A percentile compares a stretch with the other conserved stretches of the same genome.
Conservation (phyloP, 2,329 filamentous ascomycete genomes). For the Annulohypoxylon truncatum region DNA sequence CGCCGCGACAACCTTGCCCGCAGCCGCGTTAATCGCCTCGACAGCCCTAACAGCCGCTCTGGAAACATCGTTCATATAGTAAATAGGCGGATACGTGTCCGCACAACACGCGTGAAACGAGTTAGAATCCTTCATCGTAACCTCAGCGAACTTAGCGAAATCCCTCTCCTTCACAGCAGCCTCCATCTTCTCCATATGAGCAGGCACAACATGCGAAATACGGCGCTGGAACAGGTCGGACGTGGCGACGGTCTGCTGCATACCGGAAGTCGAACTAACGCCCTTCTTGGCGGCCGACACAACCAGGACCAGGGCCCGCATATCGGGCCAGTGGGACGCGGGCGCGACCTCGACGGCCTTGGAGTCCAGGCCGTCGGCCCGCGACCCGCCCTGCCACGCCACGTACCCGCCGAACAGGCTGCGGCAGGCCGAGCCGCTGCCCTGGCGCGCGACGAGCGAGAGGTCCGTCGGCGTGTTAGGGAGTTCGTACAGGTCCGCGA, state of each 20-base stretch:
- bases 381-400: constrained; percentile 86
- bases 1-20: constrained; percentile 83
- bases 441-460: constrained; percentile 89
- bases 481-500: constrained; percentile 91
- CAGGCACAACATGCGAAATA: constrained; percentile 80
- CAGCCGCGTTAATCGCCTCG: constrained; percentile 85
- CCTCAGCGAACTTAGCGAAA: constrained; percentile 86
- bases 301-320: constrained; percentile 92
- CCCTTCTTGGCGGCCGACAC: constrained; percentile 96
- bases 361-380: constrained; percentile 85
- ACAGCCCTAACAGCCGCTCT: constrained; percentile 88
- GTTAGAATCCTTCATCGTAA: constrained; percentile 98
- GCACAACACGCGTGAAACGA: constrained; percentile 95
- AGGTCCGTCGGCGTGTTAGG: constrained; percentile 84
- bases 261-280: constrained; percentile 90
- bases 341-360: constrained; percentile 89
- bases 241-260: constrained; percentile 96
- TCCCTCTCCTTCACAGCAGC: constrained; percentile 80
- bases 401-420: constrained; percentile 96
- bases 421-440: constrained; percentile 93
- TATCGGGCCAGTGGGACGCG: constrained; percentile 91
- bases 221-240: constrained; percentile 87
- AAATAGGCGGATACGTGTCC: constrained; percentile 96
- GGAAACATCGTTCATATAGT: constrained; percentile 97
- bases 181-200: constrained; percentile 87